Evolutionary conservation across 2,329 filamentous ascomycete genomes (phyloP), one percentile per base, ranked within the genome.

Genomic region (Stemphylium beticola): DNA sequence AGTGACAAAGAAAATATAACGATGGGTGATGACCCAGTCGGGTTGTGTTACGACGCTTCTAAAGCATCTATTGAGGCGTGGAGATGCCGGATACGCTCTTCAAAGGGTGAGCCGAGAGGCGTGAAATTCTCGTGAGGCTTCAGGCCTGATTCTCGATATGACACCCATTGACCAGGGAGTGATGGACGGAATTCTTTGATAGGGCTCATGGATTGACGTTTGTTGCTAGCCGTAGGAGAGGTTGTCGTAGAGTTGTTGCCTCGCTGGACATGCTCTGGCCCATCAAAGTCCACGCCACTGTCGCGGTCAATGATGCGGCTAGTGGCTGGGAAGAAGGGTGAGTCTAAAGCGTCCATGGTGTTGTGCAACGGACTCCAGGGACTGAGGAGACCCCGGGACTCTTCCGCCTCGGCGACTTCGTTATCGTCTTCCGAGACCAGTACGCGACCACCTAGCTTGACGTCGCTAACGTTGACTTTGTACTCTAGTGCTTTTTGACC

Each of bases 401-500:
- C 67, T 18, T 62, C 57, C 10, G 60, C 49, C 11, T 51, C 43
- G 6, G 38, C 40, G 44, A 45, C 60, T 8, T 72, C 68, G 14
- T 65, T 53, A 4, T 86, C 76, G 42, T 93, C 89, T 58, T 93
- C 90, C 0, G 83, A 81, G 2, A 84, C 81, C 3, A 97, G 80
- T 1, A 96, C 89, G 18, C 92, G 85, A 0, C 92, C 92, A 11
- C 92, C 92, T 3, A 97, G 78, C 65, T 90, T 85, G 31, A 96
- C 82, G 67, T 98, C 93, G 61, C 87, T 90, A 8, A 90, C 85
- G 26, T 84, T 84, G 22, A 97, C 91, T 53, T 85, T 83, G 71
- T 96, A 96, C 42, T 89, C 88, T 2, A 99, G 82, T 0, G 95
- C 95, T 71, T 91, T 93, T 69, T 87, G 90, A 5, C 90, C 95